Percentiles rank a stretch among this genome's conserved stretches.
Conservation (phyloP, 225 moss, liverwort and hornwort genomes). For the Pseudisothecium myosuroides region DNA sequence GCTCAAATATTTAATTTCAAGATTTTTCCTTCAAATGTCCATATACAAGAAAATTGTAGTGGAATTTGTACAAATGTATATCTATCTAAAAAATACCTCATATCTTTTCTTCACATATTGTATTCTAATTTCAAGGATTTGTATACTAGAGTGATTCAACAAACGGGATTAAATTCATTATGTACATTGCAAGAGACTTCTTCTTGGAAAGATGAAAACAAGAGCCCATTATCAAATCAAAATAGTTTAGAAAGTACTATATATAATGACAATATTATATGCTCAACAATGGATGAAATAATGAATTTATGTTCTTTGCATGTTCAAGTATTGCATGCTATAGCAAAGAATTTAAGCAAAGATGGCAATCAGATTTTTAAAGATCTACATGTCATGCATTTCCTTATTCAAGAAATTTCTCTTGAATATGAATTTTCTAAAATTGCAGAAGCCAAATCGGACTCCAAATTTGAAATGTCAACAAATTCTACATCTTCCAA, state of each 20-base stretch:
- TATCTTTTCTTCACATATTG: constrained; percentile 40
- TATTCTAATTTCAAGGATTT: constrained; percentile 31
- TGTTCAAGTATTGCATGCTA: constrained; percentile 32
- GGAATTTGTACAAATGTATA: constrained; percentile 27
- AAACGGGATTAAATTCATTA: background rate
- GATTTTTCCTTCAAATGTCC: background rate
- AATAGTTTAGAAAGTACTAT: background rate
- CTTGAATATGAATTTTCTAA: constrained; percentile 68
- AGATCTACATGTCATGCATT: constrained; percentile 49
- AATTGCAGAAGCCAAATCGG: background rate
- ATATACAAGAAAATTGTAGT: background rate
- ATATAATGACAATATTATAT: background rate
- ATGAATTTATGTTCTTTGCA: constrained; percentile 12
- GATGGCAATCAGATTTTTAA: constrained; percentile 62
- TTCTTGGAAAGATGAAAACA: background rate
- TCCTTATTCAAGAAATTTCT: constrained; percentile 68
- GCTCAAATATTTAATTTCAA: constrained; percentile 54
- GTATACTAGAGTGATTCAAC: constrained; percentile 9
- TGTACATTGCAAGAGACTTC: background rate
- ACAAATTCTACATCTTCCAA: background rate
- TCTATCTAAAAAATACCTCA: constrained; percentile 44
- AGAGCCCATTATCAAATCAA: background rate
- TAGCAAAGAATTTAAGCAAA: constrained; percentile 53
- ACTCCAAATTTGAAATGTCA: background rate
- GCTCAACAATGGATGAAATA: background rate